Percentiles rank a stretch among this genome's conserved stretches.
Conservation (phyloP, 2,329 filamentous ascomycete genomes). For the Geoglossum cookeanum region DNA sequence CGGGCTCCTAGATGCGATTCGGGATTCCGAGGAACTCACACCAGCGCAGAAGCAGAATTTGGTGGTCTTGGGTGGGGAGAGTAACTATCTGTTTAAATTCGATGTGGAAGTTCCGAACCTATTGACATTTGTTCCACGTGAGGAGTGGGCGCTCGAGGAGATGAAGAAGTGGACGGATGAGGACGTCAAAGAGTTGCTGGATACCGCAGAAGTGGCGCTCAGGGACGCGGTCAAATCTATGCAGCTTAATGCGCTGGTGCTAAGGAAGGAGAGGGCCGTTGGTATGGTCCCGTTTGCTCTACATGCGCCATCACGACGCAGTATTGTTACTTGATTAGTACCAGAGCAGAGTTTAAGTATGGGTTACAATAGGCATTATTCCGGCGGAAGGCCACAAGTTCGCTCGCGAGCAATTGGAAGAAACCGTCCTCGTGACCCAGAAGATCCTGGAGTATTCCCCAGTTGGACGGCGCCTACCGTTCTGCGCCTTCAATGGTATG, state of each 20-base stretch:
- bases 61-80: slow-evolving; percentile 87
- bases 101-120: slow-evolving; percentile 28
- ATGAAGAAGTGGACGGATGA: slow-evolving; percentile 60
- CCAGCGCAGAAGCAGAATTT: slow-evolving; percentile 54
- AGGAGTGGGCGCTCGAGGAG: slow-evolving; percentile 56
- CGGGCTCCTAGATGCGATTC: slow-evolving; percentile 67
- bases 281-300: slow-evolving; percentile 22
- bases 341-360: slow-evolving; percentile 6
- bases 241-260: slow-evolving; percentile 56
- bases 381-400: slow-evolving; percentile 47
- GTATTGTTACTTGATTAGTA: not conserved
- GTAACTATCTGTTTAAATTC: slow-evolving; percentile 85
- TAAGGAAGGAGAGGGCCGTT: slow-evolving; percentile 78
- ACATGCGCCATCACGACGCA: not conserved
- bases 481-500: slow-evolving; percentile 84
- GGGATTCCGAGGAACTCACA: slow-evolving; percentile 40
- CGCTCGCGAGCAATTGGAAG: slow-evolving; percentile 75
- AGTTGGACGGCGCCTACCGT: slow-evolving; percentile 53
- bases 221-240: slow-evolving; percentile 64
- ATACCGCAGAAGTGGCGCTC: slow-evolving; percentile 72
- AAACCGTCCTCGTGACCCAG: slow-evolving; percentile 87
- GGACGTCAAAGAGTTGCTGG: slow-evolving; percentile 63
- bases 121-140: slow-evolving; percentile 43
- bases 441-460: slow-evolving; percentile 71
- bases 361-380: slow-evolving; percentile 30